Percentiles rank a stretch among this genome's conserved stretches.
phyloP scores from a whole-genome alignment of 2,329 filamentous ascomycete species.

The Xylariales sp. region DNA sequence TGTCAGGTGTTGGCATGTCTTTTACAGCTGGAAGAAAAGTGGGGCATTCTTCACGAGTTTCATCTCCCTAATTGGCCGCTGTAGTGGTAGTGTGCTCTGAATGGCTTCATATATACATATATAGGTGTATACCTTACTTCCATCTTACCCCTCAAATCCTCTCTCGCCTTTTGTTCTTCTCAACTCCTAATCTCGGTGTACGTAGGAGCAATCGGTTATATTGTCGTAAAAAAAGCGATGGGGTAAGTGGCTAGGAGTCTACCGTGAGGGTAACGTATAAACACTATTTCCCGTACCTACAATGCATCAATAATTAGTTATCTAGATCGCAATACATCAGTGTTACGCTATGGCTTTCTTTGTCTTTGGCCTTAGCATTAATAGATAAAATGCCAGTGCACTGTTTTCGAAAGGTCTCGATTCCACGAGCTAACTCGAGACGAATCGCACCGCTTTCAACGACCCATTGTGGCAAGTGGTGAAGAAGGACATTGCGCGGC shows the following conservation, averaged over 20 bases:
- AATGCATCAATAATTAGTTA: neutral
- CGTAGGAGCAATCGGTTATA: too few species aligned
- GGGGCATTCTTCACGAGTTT: neutral
- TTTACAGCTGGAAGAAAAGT: constrained; percentile 4
- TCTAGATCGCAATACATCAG: constrained; percentile 3
- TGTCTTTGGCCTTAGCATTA: constrained; percentile 9
- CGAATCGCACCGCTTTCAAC: constrained; percentile 40
- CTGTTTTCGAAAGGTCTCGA: constrained; percentile 39
- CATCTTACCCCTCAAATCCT: too few species aligned
- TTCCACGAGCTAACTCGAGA: constrained; percentile 23
- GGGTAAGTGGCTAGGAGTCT: too few species aligned
- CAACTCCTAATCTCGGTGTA: too few species aligned
- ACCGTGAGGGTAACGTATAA: too few species aligned
- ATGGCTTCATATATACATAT: too few species aligned
- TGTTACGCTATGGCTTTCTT: neutral
- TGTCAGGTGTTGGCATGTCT: neutral
- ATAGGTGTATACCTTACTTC: too few species aligned
- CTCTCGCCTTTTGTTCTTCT: too few species aligned
- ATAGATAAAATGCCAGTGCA: constrained; percentile 11
- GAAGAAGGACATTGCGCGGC: constrained; percentile 18
- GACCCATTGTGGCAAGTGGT: neutral
- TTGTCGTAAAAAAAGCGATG: too few species aligned
- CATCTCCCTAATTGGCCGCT: neutral
- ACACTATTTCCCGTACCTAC: too few species aligned
- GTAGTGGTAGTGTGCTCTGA: too few species aligned